Conservation (phyloP, 345 rosid species). For the Syzygium oleosum region DNA sequence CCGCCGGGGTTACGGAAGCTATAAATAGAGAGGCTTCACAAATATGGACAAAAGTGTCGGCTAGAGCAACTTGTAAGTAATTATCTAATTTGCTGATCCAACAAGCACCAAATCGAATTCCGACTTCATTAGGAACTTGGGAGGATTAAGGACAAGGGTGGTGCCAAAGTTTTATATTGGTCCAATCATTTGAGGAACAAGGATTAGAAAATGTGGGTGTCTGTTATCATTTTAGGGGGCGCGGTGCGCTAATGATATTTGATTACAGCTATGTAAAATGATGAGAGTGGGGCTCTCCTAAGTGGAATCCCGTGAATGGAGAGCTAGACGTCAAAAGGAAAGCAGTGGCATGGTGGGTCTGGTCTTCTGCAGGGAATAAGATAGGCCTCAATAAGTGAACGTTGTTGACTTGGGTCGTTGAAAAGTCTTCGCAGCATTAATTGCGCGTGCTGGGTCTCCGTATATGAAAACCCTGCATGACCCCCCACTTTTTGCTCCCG, state of each 20-base stretch:
- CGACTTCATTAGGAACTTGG: not conserved
- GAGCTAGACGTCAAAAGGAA: not conserved
- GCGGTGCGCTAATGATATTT: not conserved
- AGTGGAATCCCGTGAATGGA: not conserved
- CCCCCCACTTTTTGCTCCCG: not conserved
- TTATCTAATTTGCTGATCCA: not conserved
- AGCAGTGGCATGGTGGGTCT: not conserved
- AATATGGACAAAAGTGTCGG: not conserved
- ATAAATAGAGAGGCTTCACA: not conserved
- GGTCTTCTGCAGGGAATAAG: not conserved
- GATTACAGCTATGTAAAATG: not conserved
- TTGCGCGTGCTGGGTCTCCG: not conserved
- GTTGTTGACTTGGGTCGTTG: not conserved
- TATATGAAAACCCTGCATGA: not conserved
- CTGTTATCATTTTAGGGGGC: not conserved
- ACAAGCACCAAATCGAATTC: not conserved
- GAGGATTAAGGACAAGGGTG: not conserved
- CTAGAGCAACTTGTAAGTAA: not conserved
- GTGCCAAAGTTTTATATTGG: not conserved
- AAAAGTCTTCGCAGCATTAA: not conserved
- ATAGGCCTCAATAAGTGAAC: not conserved
- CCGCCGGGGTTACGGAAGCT: not conserved
- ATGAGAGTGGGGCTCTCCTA: not conserved
- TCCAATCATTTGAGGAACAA: not conserved
- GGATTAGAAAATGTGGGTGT: not conserved